Percentiles rank a stretch among this genome's conserved stretches.
phyloP scores from a whole-genome alignment of 192 early-diverging fungal species.

The Backusella mclennaniae region DNA sequence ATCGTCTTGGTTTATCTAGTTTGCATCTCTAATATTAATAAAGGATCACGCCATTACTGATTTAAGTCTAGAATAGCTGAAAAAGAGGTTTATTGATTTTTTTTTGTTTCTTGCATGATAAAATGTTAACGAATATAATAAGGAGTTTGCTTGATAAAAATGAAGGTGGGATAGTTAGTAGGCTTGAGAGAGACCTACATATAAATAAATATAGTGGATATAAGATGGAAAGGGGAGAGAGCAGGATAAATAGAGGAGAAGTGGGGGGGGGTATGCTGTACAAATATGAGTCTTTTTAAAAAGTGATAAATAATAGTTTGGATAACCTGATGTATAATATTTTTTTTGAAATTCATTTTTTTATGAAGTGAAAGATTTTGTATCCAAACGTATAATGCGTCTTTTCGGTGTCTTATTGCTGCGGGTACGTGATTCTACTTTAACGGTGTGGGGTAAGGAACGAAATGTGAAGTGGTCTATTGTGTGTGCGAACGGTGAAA shows the following conservation, averaged over 20 bases:
- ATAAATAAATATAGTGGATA: not conserved
- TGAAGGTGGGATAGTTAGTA: not conserved
- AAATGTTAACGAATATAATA: conserved; percentile 1
- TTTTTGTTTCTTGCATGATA: conserved; percentile 3
- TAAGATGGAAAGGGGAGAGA: not conserved
- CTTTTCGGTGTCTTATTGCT: conserved; percentile 36
- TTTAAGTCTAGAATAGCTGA: not conserved
- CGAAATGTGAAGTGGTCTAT: conserved; percentile 82
- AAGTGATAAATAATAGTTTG: not conserved
- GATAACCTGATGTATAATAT: not conserved
- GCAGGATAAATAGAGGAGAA: not conserved
- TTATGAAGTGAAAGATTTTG: not conserved
- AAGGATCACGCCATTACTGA: no score
- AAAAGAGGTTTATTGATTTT: not conserved
- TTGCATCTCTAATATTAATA: no score
- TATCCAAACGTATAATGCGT: conserved; percentile 25
- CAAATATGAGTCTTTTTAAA: not conserved
- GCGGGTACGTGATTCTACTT: conserved; percentile 16
- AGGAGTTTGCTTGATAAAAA: conserved; percentile 1
- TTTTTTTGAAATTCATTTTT: not conserved
- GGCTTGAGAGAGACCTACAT: not conserved
- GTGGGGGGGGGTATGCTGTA: not conserved
- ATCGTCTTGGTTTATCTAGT: no score
- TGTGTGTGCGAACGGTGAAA: conserved; percentile 81
- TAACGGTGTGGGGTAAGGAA: conserved; percentile 43